Evolutionary conservation across 2,329 filamentous ascomycete species (phyloP).

Genomic region (Proliferodiscus dingleyae): DNA sequence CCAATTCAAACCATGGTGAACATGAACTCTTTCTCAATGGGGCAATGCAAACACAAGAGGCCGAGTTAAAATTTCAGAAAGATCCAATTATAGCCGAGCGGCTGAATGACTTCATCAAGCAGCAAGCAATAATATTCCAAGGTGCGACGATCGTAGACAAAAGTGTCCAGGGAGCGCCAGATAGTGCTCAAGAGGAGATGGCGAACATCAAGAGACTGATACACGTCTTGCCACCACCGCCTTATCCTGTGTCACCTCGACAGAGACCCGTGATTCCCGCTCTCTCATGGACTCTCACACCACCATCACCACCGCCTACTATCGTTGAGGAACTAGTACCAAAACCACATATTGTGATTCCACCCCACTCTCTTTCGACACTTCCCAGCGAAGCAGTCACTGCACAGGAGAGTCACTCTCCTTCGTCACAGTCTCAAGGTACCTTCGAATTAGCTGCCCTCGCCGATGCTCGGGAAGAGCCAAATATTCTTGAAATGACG

Average conservation of each 20-base stretch:
- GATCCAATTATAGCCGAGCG: neutral
- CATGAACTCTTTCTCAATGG: neutral
- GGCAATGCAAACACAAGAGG: neutral
- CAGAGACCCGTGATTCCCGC: neutral
- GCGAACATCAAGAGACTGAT: neutral
- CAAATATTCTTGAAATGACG: neutral
- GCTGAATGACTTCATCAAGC: neutral
- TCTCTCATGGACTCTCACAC: neutral
- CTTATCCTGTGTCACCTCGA: neutral
- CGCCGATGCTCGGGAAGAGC: neutral
- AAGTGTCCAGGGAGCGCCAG: neutral
- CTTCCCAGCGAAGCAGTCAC: neutral
- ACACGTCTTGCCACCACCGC: neutral
- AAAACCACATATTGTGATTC: neutral
- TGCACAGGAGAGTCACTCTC: neutral
- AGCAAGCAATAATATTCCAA: neutral
- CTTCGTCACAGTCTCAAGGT: neutral
- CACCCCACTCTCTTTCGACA: neutral
- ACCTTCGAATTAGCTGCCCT: neutral
- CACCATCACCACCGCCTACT: neutral
- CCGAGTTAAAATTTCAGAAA: neutral
- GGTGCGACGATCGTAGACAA: neutral
- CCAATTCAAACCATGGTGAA: neutral
- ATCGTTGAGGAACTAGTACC: no score
- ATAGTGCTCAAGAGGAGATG: neutral